phyloP scores from a whole-genome alignment of 2,329 filamentous ascomycete genomes.

The Pestalotiopsis sp. region DNA sequence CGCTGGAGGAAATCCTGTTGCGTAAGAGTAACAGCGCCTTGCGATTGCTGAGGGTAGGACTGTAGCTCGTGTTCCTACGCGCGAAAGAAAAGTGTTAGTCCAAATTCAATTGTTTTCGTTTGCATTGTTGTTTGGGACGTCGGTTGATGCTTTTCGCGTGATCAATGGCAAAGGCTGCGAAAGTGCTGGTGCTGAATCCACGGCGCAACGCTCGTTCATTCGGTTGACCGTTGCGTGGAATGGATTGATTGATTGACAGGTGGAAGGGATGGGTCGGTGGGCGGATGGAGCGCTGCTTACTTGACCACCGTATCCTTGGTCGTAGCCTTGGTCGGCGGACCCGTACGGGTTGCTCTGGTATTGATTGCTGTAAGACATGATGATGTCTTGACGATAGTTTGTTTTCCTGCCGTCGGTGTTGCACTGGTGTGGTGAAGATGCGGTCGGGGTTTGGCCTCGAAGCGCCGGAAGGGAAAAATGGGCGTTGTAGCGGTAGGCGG shows the following conservation, averaged over 20 bases:
- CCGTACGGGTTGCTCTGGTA: conserved; percentile 69
- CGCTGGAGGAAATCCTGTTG: conserved; percentile 70
- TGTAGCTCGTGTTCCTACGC: conserved; percentile 47
- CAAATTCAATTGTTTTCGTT: background rate
- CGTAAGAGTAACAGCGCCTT: conserved; percentile 44
- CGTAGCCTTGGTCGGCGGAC: conserved; percentile 47
- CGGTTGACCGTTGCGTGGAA: background rate
- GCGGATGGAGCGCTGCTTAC: conserved; percentile 34
- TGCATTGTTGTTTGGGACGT: background rate
- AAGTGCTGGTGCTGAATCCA: background rate
- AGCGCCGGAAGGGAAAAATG: no score
- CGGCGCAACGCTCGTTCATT: background rate
- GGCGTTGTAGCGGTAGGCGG: no score
- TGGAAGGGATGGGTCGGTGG: conserved; percentile 18
- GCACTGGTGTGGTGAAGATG: background rate
- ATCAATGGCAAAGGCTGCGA: background rate
- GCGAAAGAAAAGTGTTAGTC: background rate
- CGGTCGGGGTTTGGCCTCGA: background rate
- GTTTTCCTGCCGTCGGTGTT: background rate
- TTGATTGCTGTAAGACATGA: conserved; percentile 60
- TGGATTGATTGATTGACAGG: conserved; percentile 18
- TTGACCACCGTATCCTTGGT: conserved; percentile 43
- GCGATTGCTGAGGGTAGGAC: conserved; percentile 40
- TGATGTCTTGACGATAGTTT: conserved; percentile 16
- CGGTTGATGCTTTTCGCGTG: background rate